Conservation (phyloP, 2,329 filamentous ascomycete genomes). For the Diaporthe ilicicola region DNA sequence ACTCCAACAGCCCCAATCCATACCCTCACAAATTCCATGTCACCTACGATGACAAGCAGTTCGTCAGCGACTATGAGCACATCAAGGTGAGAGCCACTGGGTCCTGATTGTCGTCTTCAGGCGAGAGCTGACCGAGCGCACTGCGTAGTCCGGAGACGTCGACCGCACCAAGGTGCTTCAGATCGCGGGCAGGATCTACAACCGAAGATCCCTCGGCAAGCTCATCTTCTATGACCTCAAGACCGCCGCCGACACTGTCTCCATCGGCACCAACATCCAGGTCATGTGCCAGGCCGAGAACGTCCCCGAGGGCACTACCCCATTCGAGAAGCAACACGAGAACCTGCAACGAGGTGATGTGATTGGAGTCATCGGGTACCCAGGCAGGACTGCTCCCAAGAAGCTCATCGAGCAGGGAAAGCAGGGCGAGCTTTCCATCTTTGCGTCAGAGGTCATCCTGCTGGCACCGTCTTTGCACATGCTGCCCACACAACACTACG, state of each 20-base stretch:
- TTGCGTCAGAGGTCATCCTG: conserved; percentile 85
- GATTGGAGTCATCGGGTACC: conserved; percentile 85
- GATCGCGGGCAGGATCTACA: conserved; percentile 88
- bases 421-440: conserved; percentile 93
- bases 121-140: background rate
- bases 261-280: conserved; percentile 81
- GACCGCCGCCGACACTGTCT: conserved; percentile 57
- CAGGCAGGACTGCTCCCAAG: conserved; percentile 88
- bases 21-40: conserved; percentile 96
- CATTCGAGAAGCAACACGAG: conserved; percentile 90
- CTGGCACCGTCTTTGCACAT: conserved; percentile 92
- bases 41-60: conserved; percentile 83
- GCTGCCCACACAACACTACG: conserved; percentile 89
- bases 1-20: conserved; percentile 78
- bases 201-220: conserved; percentile 85
- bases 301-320: conserved; percentile 67
- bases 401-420: conserved; percentile 80
- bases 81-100: conserved; percentile 50
- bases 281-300: conserved; percentile 92
- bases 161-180: conserved; percentile 78
- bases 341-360: conserved; percentile 90
- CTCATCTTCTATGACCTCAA: conserved; percentile 91
- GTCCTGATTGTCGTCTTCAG: background rate
- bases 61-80: conserved; percentile 78
- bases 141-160: conserved; percentile 78